Evolutionary conservation across 2,329 filamentous ascomycete species (phyloP), one percentile per base, ranked within the genome.

Genomic region (Fusarium virguliforme): DNA sequence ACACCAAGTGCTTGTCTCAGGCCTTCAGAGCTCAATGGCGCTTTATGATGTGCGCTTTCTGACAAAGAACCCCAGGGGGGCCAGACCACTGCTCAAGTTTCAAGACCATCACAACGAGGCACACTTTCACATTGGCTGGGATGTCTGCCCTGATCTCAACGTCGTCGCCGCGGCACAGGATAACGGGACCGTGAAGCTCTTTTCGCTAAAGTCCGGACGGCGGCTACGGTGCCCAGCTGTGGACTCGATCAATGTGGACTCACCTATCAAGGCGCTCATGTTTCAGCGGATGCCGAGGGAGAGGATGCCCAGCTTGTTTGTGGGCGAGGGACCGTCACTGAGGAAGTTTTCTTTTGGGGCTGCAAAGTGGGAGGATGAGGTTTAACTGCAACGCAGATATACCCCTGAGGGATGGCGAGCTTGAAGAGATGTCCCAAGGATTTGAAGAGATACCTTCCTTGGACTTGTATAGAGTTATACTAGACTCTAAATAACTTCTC

Each of bases 21-120:
- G 88, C 1, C 78, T 89, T 2, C 73, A 78, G 34, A 83, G 82
- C 74, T 80, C 74, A 59, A 86, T 91, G 80, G 81, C 81, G 1
- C 78, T 90, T 6, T 91, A 89, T 72, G 89, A 91, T 68, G 67
- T 87, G 34, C 87, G 89, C 2, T 88, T 83, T 69, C 57, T n/a
- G n/a, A n/a, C n/a, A n/a, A n/a, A n/a, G n/a, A n/a, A 64, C 6
- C 48, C 70, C 2, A 73, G 74, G 57, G 68, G 73, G 6, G 74
- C 78, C 0, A 67, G 54, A 6, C 83, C 88, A 0, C 72, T 88
- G 2, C 74, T 90, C 8, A 59, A 59, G 0, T 90, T 90, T 64
- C 79, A 82, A 0, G 81, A 76, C 3, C 89, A 89, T 76, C 74
- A 75, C 32, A 91, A 90, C 74, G 75, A 76, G 0, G 84, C 84